phyloP scores from a whole-genome alignment of 2,329 filamentous ascomycete genomes.

The Thermoascus crustaceus region DNA sequence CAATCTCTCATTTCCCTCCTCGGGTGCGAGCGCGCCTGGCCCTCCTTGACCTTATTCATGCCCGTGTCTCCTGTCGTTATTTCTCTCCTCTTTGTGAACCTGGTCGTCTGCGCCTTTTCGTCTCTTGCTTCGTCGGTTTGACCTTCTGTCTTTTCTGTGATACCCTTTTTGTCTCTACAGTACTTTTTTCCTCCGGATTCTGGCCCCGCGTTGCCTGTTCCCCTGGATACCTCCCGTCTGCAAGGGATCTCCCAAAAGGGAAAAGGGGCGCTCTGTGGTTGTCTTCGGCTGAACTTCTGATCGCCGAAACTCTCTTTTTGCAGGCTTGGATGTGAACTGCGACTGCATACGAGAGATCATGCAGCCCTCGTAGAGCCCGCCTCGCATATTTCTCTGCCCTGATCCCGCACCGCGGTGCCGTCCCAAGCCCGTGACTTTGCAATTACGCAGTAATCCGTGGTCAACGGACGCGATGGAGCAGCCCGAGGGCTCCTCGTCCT shows the following conservation, averaged over 20 bases:
- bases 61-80: too few relatives aligned
- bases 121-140: constrained; percentile 5
- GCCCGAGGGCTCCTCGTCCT: constrained; percentile 15
- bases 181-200: too few relatives aligned
- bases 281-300: too few relatives aligned
- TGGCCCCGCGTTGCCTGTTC: constrained; percentile 3
- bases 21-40: too few relatives aligned
- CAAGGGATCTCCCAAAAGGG: background rate
- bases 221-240: constrained; percentile 11
- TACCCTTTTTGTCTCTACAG: constrained; percentile 3
- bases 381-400: background rate
- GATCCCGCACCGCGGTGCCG: background rate
- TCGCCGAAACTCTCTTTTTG: background rate
- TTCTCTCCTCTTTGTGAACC: too few relatives aligned
- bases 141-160: background rate
- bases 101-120: too few relatives aligned
- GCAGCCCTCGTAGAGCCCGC: background rate
- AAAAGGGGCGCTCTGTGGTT: background rate
- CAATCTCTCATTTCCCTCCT: background rate
- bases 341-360: background rate
- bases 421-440: background rate
- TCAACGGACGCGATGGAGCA: constrained; percentile 20
- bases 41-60: too few relatives aligned
- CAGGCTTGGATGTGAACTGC: constrained; percentile 1
- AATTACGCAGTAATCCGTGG: too few relatives aligned